These are phyloP conservation scores for Rutstroemia sp. DNA, from an alignment of 2,329 filamentous ascomycete genomes.

Conservation along the genomic window DNA sequence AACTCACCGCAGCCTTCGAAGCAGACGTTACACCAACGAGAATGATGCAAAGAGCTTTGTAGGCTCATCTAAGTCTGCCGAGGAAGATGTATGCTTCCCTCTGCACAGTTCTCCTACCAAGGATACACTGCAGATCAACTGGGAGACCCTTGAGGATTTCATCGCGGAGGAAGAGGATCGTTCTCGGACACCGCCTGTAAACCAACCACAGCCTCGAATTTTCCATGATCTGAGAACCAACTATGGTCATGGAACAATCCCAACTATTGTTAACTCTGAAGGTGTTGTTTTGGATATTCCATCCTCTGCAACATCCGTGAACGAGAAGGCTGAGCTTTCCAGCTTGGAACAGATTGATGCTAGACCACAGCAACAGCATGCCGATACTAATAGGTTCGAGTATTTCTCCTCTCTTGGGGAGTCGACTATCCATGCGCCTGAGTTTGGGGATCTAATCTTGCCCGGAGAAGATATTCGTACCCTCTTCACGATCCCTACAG, in stretches of 20 bases:
- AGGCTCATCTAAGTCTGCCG: conserved; percentile 62
- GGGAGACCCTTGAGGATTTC: conserved; percentile 89
- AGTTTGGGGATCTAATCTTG: conserved; percentile 80
- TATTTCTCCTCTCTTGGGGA: conserved; percentile 96
- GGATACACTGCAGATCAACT: conserved; percentile 78
- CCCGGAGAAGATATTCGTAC: conserved; percentile 86
- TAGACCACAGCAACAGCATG: conserved; percentile 29
- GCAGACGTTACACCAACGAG: conserved; percentile 51
- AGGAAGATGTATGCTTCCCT: conserved; percentile 86
- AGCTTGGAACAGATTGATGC: conserved; percentile 16
- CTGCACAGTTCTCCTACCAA: conserved; percentile 60
- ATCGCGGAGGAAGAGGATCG: conserved; percentile 57
- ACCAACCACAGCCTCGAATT: conserved; percentile 25
- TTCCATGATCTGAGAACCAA: conserved; percentile 28
- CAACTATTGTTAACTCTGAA: conserved; percentile 36
- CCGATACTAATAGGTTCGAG: conserved; percentile 76
- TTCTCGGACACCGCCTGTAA: conserved; percentile 30
- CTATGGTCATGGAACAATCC: conserved; percentile 6
- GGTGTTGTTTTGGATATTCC: conserved; percentile 51
- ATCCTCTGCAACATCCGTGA: conserved; percentile 37
- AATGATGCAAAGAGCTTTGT: conserved; percentile 55
- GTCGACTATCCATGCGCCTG: conserved; percentile 83
- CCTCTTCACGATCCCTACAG: conserved; percentile 65
- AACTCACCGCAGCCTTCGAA: conserved; percentile 47
- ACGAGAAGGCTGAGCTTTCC: conserved; percentile 46